A percentile compares a stretch with the other conserved stretches of the same genome.
These are phyloP conservation scores for Dryas integrifolia DNA, from an alignment of 331 rosid genomes.

Conservation along the genomic window DNA sequence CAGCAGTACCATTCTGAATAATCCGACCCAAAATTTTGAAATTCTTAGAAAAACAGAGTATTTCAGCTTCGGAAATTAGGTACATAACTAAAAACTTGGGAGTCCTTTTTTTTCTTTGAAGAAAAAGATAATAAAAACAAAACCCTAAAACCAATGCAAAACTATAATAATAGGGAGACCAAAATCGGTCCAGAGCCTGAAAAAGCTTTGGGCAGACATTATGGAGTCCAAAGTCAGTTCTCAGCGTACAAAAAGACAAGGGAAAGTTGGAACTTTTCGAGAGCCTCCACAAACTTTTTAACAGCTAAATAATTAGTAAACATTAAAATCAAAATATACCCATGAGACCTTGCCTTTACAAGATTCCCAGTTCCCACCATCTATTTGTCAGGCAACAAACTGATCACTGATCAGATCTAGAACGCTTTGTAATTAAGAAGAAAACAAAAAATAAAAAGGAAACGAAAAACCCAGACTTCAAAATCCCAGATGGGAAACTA, in stretches of 20 bases:
- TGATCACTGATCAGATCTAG: conserved; percentile 52
- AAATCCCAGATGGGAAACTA: conserved; percentile 32
- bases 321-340: conserved; percentile 25
- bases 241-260: conserved; percentile 44
- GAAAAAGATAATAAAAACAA: neutral
- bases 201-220: conserved; percentile 28
- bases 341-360: conserved; percentile 17
- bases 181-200: neutral
- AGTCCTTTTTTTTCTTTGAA: neutral
- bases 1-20: neutral
- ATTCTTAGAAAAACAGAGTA: neutral
- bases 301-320: conserved; percentile 42
- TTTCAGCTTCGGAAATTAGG: neutral
- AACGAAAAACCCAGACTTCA: conserved; percentile 15
- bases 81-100: neutral
- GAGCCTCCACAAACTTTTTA: conserved; percentile 35
- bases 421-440: conserved; percentile 15
- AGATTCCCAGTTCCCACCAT: conserved; percentile 36
- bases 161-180: conserved; percentile 6
- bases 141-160: neutral
- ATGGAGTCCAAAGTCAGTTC: conserved; percentile 46
- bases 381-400: conserved; percentile 51
- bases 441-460: conserved; percentile 11
- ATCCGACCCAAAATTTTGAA: neutral
- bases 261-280: conserved; percentile 31